phyloP scores from a whole-genome alignment of 805 yeast genomes.

The Blastobotrys parvus region DNA sequence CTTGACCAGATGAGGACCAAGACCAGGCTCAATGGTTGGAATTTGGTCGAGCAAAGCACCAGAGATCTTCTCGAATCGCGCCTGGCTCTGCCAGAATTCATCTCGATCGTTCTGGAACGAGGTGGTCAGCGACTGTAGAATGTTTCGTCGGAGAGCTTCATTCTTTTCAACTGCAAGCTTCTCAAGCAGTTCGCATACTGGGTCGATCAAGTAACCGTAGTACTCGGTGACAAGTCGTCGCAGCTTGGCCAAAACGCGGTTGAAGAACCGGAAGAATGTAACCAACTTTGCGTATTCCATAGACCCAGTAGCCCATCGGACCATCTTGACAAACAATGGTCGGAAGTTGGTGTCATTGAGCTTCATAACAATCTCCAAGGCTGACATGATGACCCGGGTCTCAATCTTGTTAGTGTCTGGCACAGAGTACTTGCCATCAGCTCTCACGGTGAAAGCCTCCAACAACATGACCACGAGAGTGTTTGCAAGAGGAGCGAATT shows the following conservation, averaged over 20 bases:
- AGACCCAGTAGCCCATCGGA: constrained; percentile 72
- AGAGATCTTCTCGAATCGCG: constrained; percentile 70
- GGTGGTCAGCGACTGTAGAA: constrained; percentile 63
- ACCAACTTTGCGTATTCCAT: constrained; percentile 45
- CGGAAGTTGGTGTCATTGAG: constrained; percentile 89
- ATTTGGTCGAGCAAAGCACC: constrained; percentile 60
- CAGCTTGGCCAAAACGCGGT: constrained; percentile 72
- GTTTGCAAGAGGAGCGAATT: constrained; percentile 63
- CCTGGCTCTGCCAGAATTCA: constrained; percentile 88
- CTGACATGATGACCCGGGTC: constrained; percentile 62
- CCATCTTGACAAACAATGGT: constrained; percentile 79
- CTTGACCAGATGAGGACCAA: constrained; percentile 76
- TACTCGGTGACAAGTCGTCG: constrained; percentile 84
- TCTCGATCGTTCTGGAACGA: constrained; percentile 86
- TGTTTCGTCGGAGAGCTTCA: constrained; percentile 58
- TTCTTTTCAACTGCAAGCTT: constrained; percentile 33
- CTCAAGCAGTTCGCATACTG: constrained; percentile 49
- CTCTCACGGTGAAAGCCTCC: constrained; percentile 58
- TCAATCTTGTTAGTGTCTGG: constrained; percentile 79
- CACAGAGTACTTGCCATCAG: constrained; percentile 51
- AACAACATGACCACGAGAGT: constrained; percentile 61
- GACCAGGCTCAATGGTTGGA: constrained; percentile 54
- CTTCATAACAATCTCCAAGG: constrained; percentile 73
- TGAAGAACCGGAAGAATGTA: constrained; percentile 80
- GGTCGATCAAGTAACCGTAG: constrained; percentile 75